Conservation (phyloP, 371 early-diverging fungal species). For the Mucor circinelloides region DNA sequence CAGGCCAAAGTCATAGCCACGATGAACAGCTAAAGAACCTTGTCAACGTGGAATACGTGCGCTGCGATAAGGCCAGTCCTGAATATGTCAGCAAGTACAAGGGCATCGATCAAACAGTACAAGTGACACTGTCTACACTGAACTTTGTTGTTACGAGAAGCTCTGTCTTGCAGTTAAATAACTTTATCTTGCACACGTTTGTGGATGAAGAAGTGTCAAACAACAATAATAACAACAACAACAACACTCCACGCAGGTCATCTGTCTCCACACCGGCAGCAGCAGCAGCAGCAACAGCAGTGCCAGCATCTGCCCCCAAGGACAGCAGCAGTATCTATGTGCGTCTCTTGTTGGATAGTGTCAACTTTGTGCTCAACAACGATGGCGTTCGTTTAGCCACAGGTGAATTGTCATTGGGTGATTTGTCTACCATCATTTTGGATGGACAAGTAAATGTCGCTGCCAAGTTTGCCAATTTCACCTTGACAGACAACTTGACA, state of each 20-base stretch:
- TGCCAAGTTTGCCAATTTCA: conserved; percentile 88
- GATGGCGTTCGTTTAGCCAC: conserved; percentile 82
- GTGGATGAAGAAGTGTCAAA: conserved; percentile 35
- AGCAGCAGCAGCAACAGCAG: not conserved
- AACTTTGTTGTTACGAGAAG: conserved; percentile 85
- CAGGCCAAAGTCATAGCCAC: conserved; percentile 21
- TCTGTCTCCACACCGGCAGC: not conserved
- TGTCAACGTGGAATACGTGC: conserved; percentile 73
- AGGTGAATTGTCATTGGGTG: conserved; percentile 72
- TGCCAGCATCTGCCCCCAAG: not conserved
- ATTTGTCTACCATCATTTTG: conserved; percentile 67
- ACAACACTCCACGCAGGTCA: not conserved
- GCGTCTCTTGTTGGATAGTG: conserved; percentile 75
- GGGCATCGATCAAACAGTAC: conserved; percentile 82
- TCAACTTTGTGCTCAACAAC: conserved; percentile 84
- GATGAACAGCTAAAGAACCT: conserved; percentile 52
- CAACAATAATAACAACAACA: not conserved
- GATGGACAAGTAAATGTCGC: conserved; percentile 66
- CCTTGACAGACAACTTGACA: conserved; percentile 67
- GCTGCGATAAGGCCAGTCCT: conserved; percentile 75
- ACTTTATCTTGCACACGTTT: conserved; percentile 88
- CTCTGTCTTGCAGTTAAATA: conserved; percentile 83
- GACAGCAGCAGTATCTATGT: conserved; percentile 53
- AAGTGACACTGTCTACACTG: conserved; percentile 82
- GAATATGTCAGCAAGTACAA: conserved; percentile 75